Base-by-base conservation (phyloP, 176 grass and related monocot genomes). In the Guadua angustifolia region DNA sequence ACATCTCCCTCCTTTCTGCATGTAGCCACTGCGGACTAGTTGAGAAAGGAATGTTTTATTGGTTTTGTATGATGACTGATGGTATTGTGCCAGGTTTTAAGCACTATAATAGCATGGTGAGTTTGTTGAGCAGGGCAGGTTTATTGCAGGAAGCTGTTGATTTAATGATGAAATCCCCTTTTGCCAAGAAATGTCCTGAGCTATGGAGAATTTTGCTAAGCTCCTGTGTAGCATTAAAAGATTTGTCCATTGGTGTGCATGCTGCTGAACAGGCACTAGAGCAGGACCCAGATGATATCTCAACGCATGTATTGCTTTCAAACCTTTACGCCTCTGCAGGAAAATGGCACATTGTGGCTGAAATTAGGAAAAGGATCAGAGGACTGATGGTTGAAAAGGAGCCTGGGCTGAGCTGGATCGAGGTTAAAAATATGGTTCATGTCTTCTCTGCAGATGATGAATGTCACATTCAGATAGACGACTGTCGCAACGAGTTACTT, bases 91-190 rank as follows among this genome's bases (percentile, higher is more conserved):
- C 88, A 65, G 84, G 89, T 50, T 83, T 90, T 82, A 92, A 95
- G 77, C 95, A 98, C 82, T 98, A 95, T 32, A 89, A 87, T 83
- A 94, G 92, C 85, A 93, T 98, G 95, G 89, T 89, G 73, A 92
- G 75, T 88, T 95, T 98, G 77, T 78, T 95, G 51, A 85, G 95
- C 73, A 93, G 82, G 61, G 80, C 69, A 44, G 93, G 89, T 72
- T 59, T 98, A 66, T 83, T 95, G 80, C 81, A 90, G 22, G 93
- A 98, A 92, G 87, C 89, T 10, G 63, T 93, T 72, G 85, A 90
- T 69, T 84, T 95, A 33, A 85, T 98, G 72, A 77, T 42, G 26
- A 87, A 87, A 77, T 92, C 93, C 19, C 82, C 87, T 61, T 93
- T 89, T 66, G 72, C 77, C 58, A 90, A 91, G 75, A 90, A 77